A percentile compares a stretch with the other conserved stretches of the same genome.
These are phyloP conservation scores for Pyrenophora teres DNA, from an alignment of 2,329 filamentous ascomycete genomes.

Conservation along the genomic window DNA sequence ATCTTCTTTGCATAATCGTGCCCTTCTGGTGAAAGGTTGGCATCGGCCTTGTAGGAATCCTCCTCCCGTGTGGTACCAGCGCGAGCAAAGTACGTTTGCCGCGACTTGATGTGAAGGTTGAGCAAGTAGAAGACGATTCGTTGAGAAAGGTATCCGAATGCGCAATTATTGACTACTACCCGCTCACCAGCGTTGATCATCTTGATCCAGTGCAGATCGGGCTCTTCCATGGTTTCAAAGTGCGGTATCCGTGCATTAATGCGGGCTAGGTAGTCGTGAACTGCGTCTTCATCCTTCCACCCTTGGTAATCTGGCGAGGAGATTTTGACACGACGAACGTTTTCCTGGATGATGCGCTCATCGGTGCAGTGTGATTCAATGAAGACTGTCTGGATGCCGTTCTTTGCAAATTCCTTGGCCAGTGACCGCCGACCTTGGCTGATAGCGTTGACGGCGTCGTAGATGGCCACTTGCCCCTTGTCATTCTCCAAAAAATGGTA, in stretches of 20 bases:
- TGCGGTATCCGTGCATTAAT: slow-evolving; percentile 93
- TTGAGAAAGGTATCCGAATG: slow-evolving; percentile 94
- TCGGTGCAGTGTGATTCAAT: slow-evolving; percentile 96
- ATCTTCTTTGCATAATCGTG: slow-evolving; percentile 69
- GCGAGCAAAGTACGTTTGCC: slow-evolving; percentile 90
- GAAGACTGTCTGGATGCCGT: slow-evolving; percentile 93
- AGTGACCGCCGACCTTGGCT: slow-evolving; percentile 79
- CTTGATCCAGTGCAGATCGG: slow-evolving; percentile 95
- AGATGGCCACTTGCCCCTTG: slow-evolving; percentile 97
- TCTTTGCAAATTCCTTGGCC: slow-evolving; percentile 96
- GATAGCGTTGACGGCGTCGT: slow-evolving; percentile 95
- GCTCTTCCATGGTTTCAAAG: slow-evolving; percentile 95
- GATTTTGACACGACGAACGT: slow-evolving; percentile 96
- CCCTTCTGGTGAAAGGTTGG: slow-evolving; percentile 79
- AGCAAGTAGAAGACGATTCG: slow-evolving; percentile 98
- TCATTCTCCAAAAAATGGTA: slow-evolving; percentile 96
- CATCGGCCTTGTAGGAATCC: slow-evolving; percentile 90
- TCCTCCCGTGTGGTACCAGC: slow-evolving; percentile 85
- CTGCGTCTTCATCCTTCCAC: slow-evolving; percentile 90
- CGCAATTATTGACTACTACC: slow-evolving; percentile 95
- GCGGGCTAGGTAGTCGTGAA: slow-evolving; percentile 85
- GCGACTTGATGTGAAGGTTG: slow-evolving; percentile 94
- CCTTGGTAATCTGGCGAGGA: slow-evolving; percentile 94
- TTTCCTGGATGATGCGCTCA: slow-evolving; percentile 90
- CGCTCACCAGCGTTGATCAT: slow-evolving; percentile 98